phyloP scores from a whole-genome alignment of 2,329 filamentous ascomycete species.

The Alternaria consortialis region DNA sequence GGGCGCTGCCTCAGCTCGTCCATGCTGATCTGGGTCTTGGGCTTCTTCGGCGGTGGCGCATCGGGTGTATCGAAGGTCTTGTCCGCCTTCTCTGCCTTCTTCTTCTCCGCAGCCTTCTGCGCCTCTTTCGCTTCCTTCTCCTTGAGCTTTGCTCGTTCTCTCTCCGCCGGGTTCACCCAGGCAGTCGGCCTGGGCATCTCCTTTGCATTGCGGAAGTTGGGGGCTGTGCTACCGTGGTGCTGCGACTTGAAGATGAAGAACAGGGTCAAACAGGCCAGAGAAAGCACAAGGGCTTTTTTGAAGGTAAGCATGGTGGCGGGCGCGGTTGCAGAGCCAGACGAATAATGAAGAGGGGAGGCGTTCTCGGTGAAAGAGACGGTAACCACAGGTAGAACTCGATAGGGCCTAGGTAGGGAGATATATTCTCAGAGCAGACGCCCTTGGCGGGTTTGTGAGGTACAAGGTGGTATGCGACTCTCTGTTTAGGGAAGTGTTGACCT shows the following conservation, averaged over 20 bases:
- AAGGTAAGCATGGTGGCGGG: slow-evolving; percentile 75
- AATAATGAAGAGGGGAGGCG: slow-evolving; percentile 5
- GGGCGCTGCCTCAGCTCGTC: slow-evolving; percentile 76
- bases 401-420: slow-evolving; percentile 14
- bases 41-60: slow-evolving; percentile 51
- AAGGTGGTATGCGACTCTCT: slow-evolving; percentile 4
- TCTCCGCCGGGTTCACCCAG: slow-evolving; percentile 40
- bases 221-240: slow-evolving; percentile 52
- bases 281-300: slow-evolving; percentile 76
- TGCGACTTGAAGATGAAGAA: slow-evolving; percentile 74
- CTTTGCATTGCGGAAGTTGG: slow-evolving; percentile 45
- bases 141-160: slow-evolving; percentile 17
- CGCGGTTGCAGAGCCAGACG: slow-evolving; percentile 3
- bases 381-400: slow-evolving; percentile 7
- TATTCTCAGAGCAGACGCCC: slow-evolving; percentile 13
- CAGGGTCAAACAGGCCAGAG: slow-evolving; percentile 72
- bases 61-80: slow-evolving; percentile 43
- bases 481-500: slow-evolving; percentile 11
- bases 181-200: slow-evolving; percentile 48
- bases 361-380: not conserved
- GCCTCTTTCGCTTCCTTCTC: slow-evolving; percentile 21
- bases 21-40: slow-evolving; percentile 67
- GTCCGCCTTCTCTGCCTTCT: slow-evolving; percentile 31
- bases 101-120: slow-evolving; percentile 11
- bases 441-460: slow-evolving; percentile 13